Percentiles rank a stretch among this genome's conserved stretches.
Evolutionary conservation across 768 basidiomycete species (phyloP).

Genomic region (Termitomyces eurrhizus): DNA sequence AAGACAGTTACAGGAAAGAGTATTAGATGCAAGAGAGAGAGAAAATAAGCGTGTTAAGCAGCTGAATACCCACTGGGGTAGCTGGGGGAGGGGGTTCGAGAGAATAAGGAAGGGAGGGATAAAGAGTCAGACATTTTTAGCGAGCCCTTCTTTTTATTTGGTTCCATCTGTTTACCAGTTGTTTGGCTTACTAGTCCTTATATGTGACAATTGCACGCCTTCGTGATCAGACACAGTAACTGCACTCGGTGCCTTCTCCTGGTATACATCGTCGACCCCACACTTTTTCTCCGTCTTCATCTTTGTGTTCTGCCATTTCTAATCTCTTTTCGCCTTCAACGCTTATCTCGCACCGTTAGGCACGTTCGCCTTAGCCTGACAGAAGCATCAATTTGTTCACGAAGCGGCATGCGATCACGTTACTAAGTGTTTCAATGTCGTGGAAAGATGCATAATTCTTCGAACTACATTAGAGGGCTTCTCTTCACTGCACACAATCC

Average conservation of each 20-base stretch:
- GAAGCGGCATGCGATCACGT: conserved; percentile 30
- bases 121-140: conserved; percentile 36
- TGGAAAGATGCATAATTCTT: conserved; percentile 9
- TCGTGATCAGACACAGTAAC: background rate
- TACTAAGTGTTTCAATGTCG: conserved; percentile 23
- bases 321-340: background rate
- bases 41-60: conserved; percentile 46
- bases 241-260: background rate
- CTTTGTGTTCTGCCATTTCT: background rate
- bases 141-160: conserved; percentile 40
- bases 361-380: conserved; percentile 17
- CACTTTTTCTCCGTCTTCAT: background rate
- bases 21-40: conserved; percentile 58
- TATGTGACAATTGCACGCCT: conserved; percentile 30
- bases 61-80: conserved; percentile 2
- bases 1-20: conserved; percentile 38
- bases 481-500: background rate
- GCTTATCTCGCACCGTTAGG: background rate
- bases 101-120: conserved; percentile 61
- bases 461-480: background rate
- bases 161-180: conserved; percentile 37
- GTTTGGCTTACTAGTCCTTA: conserved; percentile 35
- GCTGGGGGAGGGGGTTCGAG: conserved; percentile 32
- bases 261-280: background rate
- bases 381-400: conserved; percentile 28